phyloP scores from a whole-genome alignment of 257 asterid species.

The Solanum habrochaites region DNA sequence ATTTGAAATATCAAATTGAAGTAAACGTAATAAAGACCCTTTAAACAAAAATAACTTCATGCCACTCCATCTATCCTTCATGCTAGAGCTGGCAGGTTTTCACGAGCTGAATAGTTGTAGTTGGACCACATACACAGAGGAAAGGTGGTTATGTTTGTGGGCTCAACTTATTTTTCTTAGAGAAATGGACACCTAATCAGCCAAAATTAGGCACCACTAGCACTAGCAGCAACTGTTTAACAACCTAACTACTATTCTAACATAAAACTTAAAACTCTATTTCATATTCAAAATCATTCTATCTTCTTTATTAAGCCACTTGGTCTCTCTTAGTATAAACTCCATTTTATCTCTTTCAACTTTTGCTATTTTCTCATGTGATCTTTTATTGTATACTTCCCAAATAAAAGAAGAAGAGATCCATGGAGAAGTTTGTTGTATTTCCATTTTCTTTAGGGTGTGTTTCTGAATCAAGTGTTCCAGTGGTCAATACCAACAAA shows the following conservation, averaged over 20 bases:
- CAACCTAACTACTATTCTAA: background rate
- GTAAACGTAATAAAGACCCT: too few species aligned
- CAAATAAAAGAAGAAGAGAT: background rate
- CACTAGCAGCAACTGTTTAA: background rate
- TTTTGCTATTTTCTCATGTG: background rate
- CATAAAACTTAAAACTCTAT: background rate
- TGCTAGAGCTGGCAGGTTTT: background rate
- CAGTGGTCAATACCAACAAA: background rate
- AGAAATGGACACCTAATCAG: background rate
- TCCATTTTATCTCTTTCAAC: background rate
- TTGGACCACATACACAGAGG: background rate
- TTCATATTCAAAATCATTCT: conserved; percentile 12
- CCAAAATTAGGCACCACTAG: background rate
- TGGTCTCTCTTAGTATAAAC: background rate
- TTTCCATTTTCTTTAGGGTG: conserved; percentile 24
- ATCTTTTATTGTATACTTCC: background rate
- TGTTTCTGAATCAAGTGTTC: conserved; percentile 13
- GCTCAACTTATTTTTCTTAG: background rate
- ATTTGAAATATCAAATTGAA: too few species aligned
- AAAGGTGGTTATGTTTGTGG: background rate
- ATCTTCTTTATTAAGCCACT: conserved; percentile 11
- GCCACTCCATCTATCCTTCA: too few species aligned
- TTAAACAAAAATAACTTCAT: background rate
- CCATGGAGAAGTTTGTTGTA: conserved; percentile 10
- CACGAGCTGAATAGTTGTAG: background rate